Evolutionary conservation across 345 rosid genomes (phyloP).

Genomic region (Ricinus communis): DNA sequence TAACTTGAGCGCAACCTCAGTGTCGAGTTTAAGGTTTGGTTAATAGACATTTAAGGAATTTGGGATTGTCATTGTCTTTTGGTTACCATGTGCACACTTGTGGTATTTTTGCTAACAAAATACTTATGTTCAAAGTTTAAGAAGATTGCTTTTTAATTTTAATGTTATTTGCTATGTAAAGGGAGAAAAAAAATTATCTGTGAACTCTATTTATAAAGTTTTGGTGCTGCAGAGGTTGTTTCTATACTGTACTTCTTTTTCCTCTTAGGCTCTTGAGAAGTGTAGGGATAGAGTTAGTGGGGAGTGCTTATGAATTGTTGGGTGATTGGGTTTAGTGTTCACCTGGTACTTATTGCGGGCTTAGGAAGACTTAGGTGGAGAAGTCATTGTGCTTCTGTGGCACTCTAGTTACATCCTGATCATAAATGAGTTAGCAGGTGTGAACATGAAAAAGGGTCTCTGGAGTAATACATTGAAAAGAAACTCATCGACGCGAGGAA

Average conservation of each 20-base stretch:
- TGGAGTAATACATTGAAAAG: not conserved
- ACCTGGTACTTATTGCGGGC: too few relatives aligned
- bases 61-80: too few relatives aligned
- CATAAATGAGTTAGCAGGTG: not conserved
- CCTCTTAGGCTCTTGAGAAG: not conserved
- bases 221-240: not conserved
- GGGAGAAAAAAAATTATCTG: not conserved
- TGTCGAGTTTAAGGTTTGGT: too few relatives aligned
- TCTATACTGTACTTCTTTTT: not conserved
- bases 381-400: not conserved
- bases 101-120: too few relatives aligned
- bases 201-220: too few relatives aligned
- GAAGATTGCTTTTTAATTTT: too few relatives aligned
- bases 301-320: not conserved
- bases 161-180: not conserved
- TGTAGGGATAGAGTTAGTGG: not conserved
- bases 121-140: too few relatives aligned
- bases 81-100: too few relatives aligned
- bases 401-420: not conserved
- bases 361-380: not conserved
- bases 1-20: too few relatives aligned
- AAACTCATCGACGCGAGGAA: not conserved
- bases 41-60: too few relatives aligned
- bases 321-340: not conserved
- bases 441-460: not conserved